A percentile compares a stretch with the other conserved stretches of the same genome.
phyloP scores from a whole-genome alignment of 768 basidiomycete genomes.

The Phlegmacium glaucopus region DNA sequence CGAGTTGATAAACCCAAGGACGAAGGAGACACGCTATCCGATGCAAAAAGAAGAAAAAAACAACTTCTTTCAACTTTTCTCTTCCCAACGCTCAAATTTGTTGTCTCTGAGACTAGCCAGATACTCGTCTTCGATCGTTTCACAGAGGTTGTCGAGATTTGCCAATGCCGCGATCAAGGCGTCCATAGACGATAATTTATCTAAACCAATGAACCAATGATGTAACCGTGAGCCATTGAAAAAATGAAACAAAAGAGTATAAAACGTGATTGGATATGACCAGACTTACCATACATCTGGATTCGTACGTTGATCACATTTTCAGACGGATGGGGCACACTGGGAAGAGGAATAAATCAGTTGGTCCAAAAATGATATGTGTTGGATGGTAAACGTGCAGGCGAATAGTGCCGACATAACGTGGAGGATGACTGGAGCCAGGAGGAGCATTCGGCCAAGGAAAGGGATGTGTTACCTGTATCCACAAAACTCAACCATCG shows the following conservation, averaged over 20 bases:
- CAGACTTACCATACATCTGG: constrained; percentile 93
- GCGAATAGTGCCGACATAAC: background rate
- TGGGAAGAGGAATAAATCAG: constrained; percentile 21
- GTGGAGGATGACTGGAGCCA: constrained; percentile 1
- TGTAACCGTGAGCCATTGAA: background rate
- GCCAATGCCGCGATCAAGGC: constrained; percentile 75
- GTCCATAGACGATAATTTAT: constrained; percentile 80
- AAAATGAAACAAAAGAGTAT: background rate
- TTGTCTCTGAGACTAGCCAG: constrained; percentile 50
- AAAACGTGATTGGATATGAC: too few species aligned
- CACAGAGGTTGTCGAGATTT: constrained; percentile 76
- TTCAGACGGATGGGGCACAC: constrained; percentile 95
- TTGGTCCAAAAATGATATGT: constrained; percentile 3
- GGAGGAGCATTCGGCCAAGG: background rate
- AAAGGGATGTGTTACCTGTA: constrained; percentile 64
- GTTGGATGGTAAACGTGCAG: background rate
- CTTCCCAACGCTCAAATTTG: constrained; percentile 65
- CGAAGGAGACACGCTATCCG: background rate
- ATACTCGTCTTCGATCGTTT: constrained; percentile 68
- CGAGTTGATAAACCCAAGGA: too few species aligned
- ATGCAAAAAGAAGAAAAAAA: background rate
- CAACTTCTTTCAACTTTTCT: constrained; percentile 45
- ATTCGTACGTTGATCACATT: constrained; percentile 95
- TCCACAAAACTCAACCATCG: constrained; percentile 97
- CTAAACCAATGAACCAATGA: constrained; percentile 43